Conservation (phyloP, 2,329 filamentous ascomycete species). For the Talaromyces sp. region DNA sequence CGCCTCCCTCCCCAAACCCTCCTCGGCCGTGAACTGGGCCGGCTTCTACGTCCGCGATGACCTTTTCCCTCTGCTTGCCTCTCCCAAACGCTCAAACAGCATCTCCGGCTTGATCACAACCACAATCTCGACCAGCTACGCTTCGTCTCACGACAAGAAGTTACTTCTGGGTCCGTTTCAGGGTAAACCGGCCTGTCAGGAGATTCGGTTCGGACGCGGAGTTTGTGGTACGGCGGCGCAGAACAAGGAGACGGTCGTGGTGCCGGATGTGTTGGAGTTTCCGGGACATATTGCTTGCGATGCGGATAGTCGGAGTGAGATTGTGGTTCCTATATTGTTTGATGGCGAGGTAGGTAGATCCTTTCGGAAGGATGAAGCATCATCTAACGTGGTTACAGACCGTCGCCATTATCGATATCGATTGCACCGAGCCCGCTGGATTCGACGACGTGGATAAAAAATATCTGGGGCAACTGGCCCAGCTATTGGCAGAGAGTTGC, state of each 20-base stretch:
- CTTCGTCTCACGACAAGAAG: constrained; percentile 26
- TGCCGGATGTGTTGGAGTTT: constrained; percentile 46
- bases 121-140: constrained; percentile 27
- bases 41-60: constrained; percentile 50
- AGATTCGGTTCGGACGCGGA: constrained; percentile 46
- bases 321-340: constrained; percentile 49
- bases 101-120: constrained; percentile 24
- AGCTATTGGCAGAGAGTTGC: constrained; percentile 41
- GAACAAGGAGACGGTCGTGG: constrained; percentile 40
- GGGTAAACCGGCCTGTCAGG: constrained; percentile 51
- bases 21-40: constrained; percentile 49
- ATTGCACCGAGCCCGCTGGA: constrained; percentile 44
- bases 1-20: constrained; percentile 44
- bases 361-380: not conserved
- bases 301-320: constrained; percentile 49
- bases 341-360: constrained; percentile 25
- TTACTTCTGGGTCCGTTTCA: constrained; percentile 51
- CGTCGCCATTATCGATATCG: constrained; percentile 51
- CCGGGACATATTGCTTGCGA: constrained; percentile 53
- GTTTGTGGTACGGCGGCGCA: constrained; percentile 49
- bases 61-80: constrained; percentile 38
- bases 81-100: constrained; percentile 23
- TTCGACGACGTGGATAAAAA: constrained; percentile 48
- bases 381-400: constrained; percentile 33
- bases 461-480: constrained; percentile 44